Conservation (phyloP, 1,284 basidiomycete genomes). For the Ganoderma leucocontextum region DNA sequence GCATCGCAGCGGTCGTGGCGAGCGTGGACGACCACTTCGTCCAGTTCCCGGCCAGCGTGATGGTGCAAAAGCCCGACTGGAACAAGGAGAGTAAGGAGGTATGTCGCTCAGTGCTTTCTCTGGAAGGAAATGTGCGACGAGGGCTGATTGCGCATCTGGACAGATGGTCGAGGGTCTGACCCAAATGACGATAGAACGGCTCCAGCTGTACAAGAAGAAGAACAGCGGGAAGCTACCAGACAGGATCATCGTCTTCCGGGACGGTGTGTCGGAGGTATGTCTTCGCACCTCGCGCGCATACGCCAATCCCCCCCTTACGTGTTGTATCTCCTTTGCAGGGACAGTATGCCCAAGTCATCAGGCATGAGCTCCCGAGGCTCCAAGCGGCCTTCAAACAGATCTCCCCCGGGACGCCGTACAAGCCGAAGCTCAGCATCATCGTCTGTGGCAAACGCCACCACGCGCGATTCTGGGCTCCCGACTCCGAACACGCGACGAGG, state of each 20-base stretch:
- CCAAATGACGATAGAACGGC: slow-evolving; percentile 73
- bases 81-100: slow-evolving; percentile 62
- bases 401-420: slow-evolving; percentile 55
- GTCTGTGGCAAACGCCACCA: slow-evolving; percentile 86
- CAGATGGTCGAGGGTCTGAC: slow-evolving; percentile 74
- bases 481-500: slow-evolving; percentile 53
- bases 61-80: slow-evolving; percentile 64
- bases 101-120: slow-evolving; percentile 18
- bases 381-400: slow-evolving; percentile 64
- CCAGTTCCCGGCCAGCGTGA: slow-evolving; percentile 74
- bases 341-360: slow-evolving; percentile 68
- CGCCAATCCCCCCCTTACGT: slow-evolving; percentile 6
- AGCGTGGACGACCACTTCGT: slow-evolving; percentile 71
- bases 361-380: slow-evolving; percentile 66
- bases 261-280: slow-evolving; percentile 76
- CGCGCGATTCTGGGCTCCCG: slow-evolving; percentile 69
- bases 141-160: neutral
- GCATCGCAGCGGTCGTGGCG: slow-evolving; percentile 81
- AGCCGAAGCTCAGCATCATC: slow-evolving; percentile 72
- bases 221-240: slow-evolving; percentile 60
- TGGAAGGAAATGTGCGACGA: neutral
- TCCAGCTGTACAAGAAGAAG: slow-evolving; percentile 62
- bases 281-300: slow-evolving; percentile 7
- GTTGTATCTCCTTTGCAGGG: slow-evolving; percentile 51
- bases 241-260: slow-evolving; percentile 75